These are phyloP conservation scores for Euphrasia confusa DNA, from an alignment of 257 asterid genomes.

Conservation along the genomic window DNA sequence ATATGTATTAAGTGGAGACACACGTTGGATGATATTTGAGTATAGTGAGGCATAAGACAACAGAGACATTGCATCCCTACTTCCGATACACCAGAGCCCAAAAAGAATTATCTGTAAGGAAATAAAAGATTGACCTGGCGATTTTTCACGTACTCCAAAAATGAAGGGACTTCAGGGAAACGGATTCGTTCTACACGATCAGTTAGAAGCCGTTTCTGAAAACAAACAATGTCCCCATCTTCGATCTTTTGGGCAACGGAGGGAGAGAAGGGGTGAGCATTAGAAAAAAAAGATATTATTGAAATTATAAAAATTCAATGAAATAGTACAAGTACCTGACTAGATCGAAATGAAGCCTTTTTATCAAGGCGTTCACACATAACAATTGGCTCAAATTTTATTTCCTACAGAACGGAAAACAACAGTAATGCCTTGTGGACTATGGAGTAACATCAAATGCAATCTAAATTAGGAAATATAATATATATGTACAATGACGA, in stretches of 20 bases:
- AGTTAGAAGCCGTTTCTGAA: conserved; percentile 60
- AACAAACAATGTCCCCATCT: conserved; percentile 96
- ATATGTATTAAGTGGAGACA: neutral
- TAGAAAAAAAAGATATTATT: conserved; percentile 2
- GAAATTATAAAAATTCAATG: neutral
- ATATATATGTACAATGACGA: conserved; percentile 3
- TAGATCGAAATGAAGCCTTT: conserved; percentile 62
- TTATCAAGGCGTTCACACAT: conserved; percentile 94
- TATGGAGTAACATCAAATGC: conserved; percentile 2
- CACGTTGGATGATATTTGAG: conserved; percentile 3
- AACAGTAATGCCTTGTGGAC: neutral
- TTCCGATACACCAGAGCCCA: conserved; percentile 6
- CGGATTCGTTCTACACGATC: conserved; percentile 54
- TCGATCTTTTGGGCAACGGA: conserved; percentile 48
- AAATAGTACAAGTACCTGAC: conserved; percentile 52
- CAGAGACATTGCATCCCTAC: conserved; percentile 5
- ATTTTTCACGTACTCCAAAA: conserved; percentile 83
- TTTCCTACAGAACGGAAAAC: conserved; percentile 48
- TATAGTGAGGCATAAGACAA: conserved; percentile 2
- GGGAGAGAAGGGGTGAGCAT: conserved; percentile 15
- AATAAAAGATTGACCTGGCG: conserved; percentile 64
- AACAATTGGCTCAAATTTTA: conserved; percentile 86
- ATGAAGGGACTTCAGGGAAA: conserved; percentile 78
- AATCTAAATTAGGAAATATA: neutral
- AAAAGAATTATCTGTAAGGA: conserved; percentile 14